phyloP scores from a whole-genome alignment of 75 land plant genomes.

The Adiantum capillusveneris region DNA sequence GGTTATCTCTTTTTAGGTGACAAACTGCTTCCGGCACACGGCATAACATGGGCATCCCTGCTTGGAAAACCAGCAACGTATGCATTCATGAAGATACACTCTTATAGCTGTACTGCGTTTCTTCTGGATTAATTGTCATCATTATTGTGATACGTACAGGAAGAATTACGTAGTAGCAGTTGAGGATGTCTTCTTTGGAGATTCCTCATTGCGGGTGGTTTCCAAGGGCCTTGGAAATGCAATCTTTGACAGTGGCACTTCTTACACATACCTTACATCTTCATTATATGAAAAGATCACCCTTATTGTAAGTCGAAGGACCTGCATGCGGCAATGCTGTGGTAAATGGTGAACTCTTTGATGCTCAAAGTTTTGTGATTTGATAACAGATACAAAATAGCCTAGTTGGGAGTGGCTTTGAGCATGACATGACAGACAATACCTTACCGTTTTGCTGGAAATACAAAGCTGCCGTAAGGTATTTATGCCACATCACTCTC shows the following conservation, averaged over 20 bases:
- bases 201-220: conserved; percentile 12
- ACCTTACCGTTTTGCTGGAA: conserved; percentile 64
- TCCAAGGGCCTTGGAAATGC: conserved; percentile 10
- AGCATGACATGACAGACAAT: conserved; percentile 39
- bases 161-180: conserved; percentile 31
- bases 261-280: conserved; percentile 60
- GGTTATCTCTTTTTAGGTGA: conserved; percentile 75
- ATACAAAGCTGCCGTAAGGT: conserved; percentile 40
- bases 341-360: too few relatives aligned
- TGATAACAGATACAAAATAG: conserved; percentile 40
- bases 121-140: not conserved
- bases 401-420: conserved; percentile 22
- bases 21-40: conserved; percentile 57
- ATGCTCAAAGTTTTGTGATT: too few relatives aligned
- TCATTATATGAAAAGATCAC: conserved; percentile 21
- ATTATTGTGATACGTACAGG: conserved; percentile 18
- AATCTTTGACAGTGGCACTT: conserved; percentile 73
- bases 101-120: not conserved
- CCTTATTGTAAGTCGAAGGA: too few relatives aligned
- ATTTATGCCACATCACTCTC: too few relatives aligned
- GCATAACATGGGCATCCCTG: conserved; percentile 66
- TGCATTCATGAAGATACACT: conserved; percentile 11
- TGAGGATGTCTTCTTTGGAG: conserved; percentile 41
- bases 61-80: conserved; percentile 30
- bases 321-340: too few relatives aligned